phyloP scores from a whole-genome alignment of 2,329 filamentous ascomycete genomes.

The Phaeoacremonium minimum region DNA sequence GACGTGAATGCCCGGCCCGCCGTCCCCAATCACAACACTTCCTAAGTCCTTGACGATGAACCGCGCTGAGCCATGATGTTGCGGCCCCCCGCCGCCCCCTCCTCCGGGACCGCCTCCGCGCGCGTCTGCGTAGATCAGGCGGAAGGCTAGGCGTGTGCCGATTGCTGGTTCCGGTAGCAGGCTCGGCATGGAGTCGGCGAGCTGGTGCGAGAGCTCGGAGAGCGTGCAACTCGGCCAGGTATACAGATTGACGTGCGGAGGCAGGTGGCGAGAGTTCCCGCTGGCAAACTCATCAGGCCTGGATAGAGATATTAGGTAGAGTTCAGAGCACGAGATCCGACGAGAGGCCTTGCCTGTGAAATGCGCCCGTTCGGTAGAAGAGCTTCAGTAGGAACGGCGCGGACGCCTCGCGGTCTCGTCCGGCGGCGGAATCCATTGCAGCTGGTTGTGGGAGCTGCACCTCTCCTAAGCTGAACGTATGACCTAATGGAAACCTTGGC shows the following conservation, averaged over 20 bases:
- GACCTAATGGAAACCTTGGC: too few species aligned
- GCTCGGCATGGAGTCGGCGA: conserved; percentile 59
- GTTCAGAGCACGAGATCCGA: neutral
- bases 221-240: conserved; percentile 82
- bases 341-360: conserved; percentile 54
- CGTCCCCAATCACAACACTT: conserved; percentile 70
- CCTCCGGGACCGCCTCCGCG: conserved; percentile 12
- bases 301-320: conserved; percentile 9
- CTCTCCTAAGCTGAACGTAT: too few species aligned
- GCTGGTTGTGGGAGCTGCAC: neutral
- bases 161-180: conserved; percentile 70
- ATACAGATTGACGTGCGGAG: conserved; percentile 73
- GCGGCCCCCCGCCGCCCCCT: conserved; percentile 10
- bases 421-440: conserved; percentile 12
- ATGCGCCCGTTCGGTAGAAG: conserved; percentile 72
- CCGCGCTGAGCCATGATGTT: conserved; percentile 33
- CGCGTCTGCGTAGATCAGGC: conserved; percentile 79
- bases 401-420: conserved; percentile 63
- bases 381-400: conserved; percentile 82
- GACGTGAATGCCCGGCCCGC: conserved; percentile 38
- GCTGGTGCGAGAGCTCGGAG: conserved; percentile 72
- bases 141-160: conserved; percentile 82
- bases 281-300: conserved; percentile 69
- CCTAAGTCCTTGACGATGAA: conserved; percentile 81
- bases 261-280: conserved; percentile 48